Percentiles rank a stretch among this genome's conserved stretches.
phyloP scores from a whole-genome alignment of 2,329 filamentous ascomycete genomes.

The Penicillium palitans region DNA sequence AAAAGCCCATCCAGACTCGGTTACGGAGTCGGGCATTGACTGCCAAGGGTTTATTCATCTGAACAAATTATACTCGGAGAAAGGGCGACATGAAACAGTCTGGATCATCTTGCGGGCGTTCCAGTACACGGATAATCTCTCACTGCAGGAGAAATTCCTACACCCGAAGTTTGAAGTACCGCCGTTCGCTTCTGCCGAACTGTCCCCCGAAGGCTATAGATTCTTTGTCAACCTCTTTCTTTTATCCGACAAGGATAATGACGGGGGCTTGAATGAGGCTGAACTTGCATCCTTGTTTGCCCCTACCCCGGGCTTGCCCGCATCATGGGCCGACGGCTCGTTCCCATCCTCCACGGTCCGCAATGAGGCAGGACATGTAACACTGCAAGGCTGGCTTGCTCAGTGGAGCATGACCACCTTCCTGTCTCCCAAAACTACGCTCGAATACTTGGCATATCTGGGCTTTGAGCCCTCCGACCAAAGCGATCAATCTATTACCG shows the following conservation, averaged over 20 bases:
- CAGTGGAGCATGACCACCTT: slow-evolving; percentile 99
- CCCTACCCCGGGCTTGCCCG: slow-evolving; percentile 84
- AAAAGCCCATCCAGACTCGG: slow-evolving; percentile 64
- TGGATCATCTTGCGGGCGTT: slow-evolving; percentile 96
- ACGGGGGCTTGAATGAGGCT: slow-evolving; percentile 83
- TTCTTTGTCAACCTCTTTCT: slow-evolving; percentile 98
- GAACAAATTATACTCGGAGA: slow-evolving; percentile 95
- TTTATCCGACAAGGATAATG: slow-evolving; percentile 95
- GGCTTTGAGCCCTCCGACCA: slow-evolving; percentile 81
- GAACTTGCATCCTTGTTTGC: slow-evolving; percentile 87
- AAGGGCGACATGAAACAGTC: slow-evolving; percentile 95
- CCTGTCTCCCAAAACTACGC: slow-evolving; percentile 87
- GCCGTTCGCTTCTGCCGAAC: slow-evolving; percentile 85
- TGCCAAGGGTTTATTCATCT: slow-evolving; percentile 81
- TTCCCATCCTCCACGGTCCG: slow-evolving; percentile 93
- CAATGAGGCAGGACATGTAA: slow-evolving; percentile 93
- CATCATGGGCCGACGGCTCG: slow-evolving; percentile 81
- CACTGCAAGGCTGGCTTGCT: slow-evolving; percentile 93
- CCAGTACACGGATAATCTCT: slow-evolving; percentile 93
- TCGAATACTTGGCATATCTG: slow-evolving; percentile 94
- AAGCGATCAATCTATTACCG: slow-evolving; percentile 72
- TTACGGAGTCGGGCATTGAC: slow-evolving; percentile 71
- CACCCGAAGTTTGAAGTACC: slow-evolving; percentile 94
- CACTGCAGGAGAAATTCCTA: slow-evolving; percentile 84
- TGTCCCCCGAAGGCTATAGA: slow-evolving; percentile 90